Evolutionary conservation across 1,139 yeast genomes (phyloP), one percentile per base, ranked within the genome.

Genomic region (Pichia sp.): DNA sequence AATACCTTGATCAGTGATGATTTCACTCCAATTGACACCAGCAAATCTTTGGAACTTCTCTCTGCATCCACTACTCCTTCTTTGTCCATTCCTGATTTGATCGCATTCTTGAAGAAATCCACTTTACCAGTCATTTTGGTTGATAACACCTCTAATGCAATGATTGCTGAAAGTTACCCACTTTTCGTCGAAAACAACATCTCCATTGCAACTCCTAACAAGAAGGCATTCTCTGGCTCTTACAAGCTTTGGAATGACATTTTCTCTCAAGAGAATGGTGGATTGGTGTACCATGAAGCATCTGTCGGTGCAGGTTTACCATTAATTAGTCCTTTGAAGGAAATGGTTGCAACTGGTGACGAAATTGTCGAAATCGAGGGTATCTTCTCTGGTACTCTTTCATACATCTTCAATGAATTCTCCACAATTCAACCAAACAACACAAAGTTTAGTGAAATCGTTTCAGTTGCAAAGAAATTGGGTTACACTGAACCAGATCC

Each of bases 401-500:
- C 96, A n/a, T 91, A 86, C 64, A 87, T 93, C 49, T 91, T 91
- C 70, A 91, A 91, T 63, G 88, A 84, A 58, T 91, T 79, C 60
- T 85, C 96, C 32, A 77, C 93, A 33, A 63, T 78, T 37, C 70
- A 69, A 44, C 61, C 76, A 30, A 69, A 75, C 34, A 66, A 70
- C 37, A 73, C 76, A 45, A 81, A 80, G 57, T 91, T 88, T 58
- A 86, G 96, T 22, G 95, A 88, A 39, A 80, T 93, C 34, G 98
- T 91, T 39, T 68, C 72, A 47, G 77, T 77, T 35, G 98, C 99
- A 32, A 88, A 88, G 63, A 65, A 77, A 31, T 71, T 86, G 50
- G 99, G 99, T 32, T 91, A 86, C 72, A 91, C 97, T 30, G 99
- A 93, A 63, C 98, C 99, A 34, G 99, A 91, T 60, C 98, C 98